Evolutionary conservation across 352 stramenopile genomes (phyloP).

Genomic region (Pythium myriotylum): DNA sequence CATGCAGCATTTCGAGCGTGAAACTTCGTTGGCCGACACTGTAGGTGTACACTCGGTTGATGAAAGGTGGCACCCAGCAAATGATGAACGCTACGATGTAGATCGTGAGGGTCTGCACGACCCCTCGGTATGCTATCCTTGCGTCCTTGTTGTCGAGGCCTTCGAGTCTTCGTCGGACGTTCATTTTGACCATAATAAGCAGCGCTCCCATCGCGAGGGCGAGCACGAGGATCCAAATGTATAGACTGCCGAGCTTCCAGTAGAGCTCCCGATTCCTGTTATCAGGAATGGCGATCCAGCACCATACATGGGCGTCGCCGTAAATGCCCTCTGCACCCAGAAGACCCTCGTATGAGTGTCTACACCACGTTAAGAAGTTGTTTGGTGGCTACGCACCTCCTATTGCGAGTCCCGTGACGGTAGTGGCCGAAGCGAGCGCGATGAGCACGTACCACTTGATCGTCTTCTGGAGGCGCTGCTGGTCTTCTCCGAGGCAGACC

Average conservation of each 20-base stretch:
- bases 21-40: constrained; percentile 60
- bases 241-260: constrained; percentile 75
- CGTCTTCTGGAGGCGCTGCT: constrained; percentile 78
- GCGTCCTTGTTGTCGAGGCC: constrained; percentile 76
- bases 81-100: constrained; percentile 85
- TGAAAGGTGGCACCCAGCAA: constrained; percentile 73
- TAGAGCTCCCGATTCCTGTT: constrained; percentile 52
- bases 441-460: constrained; percentile 81
- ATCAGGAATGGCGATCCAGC: constrained; percentile 65
- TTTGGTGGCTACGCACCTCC: constrained; percentile 26
- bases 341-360: constrained; percentile 19
- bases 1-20: constrained; percentile 66
- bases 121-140: constrained; percentile 78
- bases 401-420: constrained; percentile 53
- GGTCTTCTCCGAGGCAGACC: constrained; percentile 82
- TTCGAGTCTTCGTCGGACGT: constrained; percentile 73
- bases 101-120: constrained; percentile 82
- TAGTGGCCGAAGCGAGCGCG: constrained; percentile 59
- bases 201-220: constrained; percentile 56
- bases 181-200: constrained; percentile 76
- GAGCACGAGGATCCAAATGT: constrained; percentile 74
- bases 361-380: constrained; percentile 32
- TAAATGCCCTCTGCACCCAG: not conserved
- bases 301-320: constrained; percentile 39
- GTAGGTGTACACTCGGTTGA: constrained; percentile 62